A percentile compares a stretch with the other conserved stretches of the same genome.
Evolutionary conservation across 2,329 filamentous ascomycete species (phyloP).

Genomic region (Cordyceps militaris): DNA sequence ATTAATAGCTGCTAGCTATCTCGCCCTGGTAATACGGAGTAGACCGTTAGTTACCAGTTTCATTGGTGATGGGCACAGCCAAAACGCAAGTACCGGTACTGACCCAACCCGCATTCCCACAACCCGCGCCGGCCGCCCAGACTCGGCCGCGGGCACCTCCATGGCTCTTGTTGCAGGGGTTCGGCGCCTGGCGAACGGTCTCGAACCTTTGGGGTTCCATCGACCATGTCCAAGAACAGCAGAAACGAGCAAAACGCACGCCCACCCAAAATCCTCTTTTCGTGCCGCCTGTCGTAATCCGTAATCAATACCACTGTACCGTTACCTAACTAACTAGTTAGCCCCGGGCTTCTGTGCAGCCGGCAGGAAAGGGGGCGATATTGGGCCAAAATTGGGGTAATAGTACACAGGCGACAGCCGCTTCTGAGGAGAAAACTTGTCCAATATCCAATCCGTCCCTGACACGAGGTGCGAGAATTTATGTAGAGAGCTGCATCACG

Average conservation of each 20-base stretch:
- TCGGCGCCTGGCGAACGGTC: conserved; percentile 8
- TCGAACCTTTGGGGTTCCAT: conserved; percentile 2
- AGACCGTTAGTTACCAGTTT: neutral
- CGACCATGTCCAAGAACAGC: neutral
- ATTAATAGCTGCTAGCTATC: no score
- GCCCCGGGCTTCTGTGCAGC: no score
- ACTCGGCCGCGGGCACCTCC: neutral
- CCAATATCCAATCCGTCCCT: neutral
- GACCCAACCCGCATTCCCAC: neutral
- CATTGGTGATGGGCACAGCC: neutral
- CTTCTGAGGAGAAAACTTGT: neutral
- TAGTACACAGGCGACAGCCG: neutral
- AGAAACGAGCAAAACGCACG: neutral
- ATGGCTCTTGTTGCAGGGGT: neutral
- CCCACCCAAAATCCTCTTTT: neutral
- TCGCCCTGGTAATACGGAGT: neutral
- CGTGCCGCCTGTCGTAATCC: neutral
- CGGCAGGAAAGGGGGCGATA: neutral
- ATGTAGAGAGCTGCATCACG: neutral
- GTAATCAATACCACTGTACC: neutral
- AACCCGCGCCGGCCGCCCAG: neutral
- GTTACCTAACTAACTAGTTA: neutral
- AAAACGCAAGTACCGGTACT: neutral
- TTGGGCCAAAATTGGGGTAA: conserved; percentile 8
- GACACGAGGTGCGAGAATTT: neutral